phyloP scores from a whole-genome alignment of 1,284 basidiomycete species.

The Rhodotorula sp. region DNA sequence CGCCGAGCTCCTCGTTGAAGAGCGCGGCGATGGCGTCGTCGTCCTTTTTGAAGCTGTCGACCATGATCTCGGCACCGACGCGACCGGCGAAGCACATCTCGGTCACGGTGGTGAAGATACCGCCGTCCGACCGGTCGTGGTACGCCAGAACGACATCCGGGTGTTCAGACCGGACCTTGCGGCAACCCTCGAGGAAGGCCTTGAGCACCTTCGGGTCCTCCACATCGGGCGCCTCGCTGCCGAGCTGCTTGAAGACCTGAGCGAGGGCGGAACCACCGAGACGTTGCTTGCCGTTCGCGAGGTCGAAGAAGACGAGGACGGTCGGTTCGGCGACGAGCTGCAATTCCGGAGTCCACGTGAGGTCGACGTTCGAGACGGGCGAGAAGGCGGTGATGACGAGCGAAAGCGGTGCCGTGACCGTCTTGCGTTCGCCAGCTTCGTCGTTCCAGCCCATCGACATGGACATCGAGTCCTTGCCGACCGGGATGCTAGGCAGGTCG shows the following conservation, averaged over 20 bases:
- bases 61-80: conserved; percentile 68
- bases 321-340: conserved; percentile 64
- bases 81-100: conserved; percentile 97
- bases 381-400: conserved; percentile 94
- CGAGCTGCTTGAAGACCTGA: conserved; percentile 92
- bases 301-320: conserved; percentile 82
- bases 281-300: conserved; percentile 78
- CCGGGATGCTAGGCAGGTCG: conserved; percentile 66
- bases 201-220: conserved; percentile 61
- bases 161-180: conserved; percentile 59
- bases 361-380: conserved; percentile 72
- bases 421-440: conserved; percentile 63
- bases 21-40: conserved; percentile 66
- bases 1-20: conserved; percentile 97
- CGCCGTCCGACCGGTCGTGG: conserved; percentile 97
- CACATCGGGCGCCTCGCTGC: conserved; percentile 84
- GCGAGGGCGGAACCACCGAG: conserved; percentile 93
- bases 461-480: conserved; percentile 99
- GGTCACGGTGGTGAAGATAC: conserved; percentile 83
- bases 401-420: conserved; percentile 87
- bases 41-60: conserved; percentile 56
- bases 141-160: conserved; percentile 81
- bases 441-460: conserved; percentile 95
- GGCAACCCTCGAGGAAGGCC: conserved; percentile 11
- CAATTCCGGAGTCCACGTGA: conserved; percentile 92